Evolutionary conservation across 108 stramenopile species (phyloP), one percentile per base, ranked within the genome.

Genomic region (Epithemia pelagica): DNA sequence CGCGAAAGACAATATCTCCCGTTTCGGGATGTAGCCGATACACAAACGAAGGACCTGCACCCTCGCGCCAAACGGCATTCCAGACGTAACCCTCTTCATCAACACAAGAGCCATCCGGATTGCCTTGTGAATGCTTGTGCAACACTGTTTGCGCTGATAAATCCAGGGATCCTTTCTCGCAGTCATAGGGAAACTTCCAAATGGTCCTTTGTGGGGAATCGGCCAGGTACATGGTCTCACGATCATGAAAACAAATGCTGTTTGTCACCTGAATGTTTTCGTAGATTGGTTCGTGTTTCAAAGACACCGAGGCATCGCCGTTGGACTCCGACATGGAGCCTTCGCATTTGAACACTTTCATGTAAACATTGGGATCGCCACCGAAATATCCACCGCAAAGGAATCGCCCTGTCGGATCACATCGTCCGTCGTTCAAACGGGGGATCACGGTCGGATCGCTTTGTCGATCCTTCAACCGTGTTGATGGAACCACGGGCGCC

Each of bases 281-380:
- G 22, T 66, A 25, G 8, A 76, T 64, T 2, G 70, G 61, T 30
- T 25, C 27, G 65, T 81, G 80, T 1, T 25, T 26, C 51, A 81
- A 58, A 2, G 21, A 31, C 23, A 52, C 58, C 2, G n/a, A 25
- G 2, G 27, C 29, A 0, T 19, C 0, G 10, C 15, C 15, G 37
- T 46, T 15, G 25, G 65, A 32, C 24, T 18, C 26, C 2, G 5
- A 3, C 10, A 5, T 46, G 2, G 10, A 15, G 46, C 59, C 63
- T 55, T 73, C 75, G 32, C 65, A 69, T 28, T 81, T 73, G 67
- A 77, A 81, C 7, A 81, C 80, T 32, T 81, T 76, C 62, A 81
- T 60, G 10, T 25, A 28, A 18, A 69, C 52, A 19, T 28, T 20
- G 3, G 54, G 53, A 10, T 23, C 10, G 23, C 62, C 73, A 2